Evolutionary conservation across 176 grass and related monocot species (phyloP).

Genomic region (barley (Hordeum vulgare)): MorexV3_pseudomolecules_assembly NC_058524.1:29481000-29481499

Average conservation of each 20-base stretch:
- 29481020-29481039: background rate
- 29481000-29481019: background rate
- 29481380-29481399: background rate
- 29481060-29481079: background rate
- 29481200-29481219: background rate
- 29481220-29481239: background rate
- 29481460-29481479: background rate
- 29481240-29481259: background rate
- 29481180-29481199: background rate
- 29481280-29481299: background rate
- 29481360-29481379: background rate
- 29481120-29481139: background rate
- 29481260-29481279: slow-evolving; percentile 2
- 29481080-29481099: slow-evolving; percentile 3
- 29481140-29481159: background rate
- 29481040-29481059: slow-evolving; percentile 1
- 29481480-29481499: background rate
- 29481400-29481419: background rate
- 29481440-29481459: background rate
- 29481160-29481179: background rate
- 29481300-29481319: slow-evolving; percentile 8
- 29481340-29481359: background rate
- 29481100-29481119: background rate
- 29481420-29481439: background rate
- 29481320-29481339: background rate